Percentiles rank a stretch among this genome's conserved stretches.
Conservation (phyloP, 257 asterid species). For the Solanum gandarillasii region DNA sequence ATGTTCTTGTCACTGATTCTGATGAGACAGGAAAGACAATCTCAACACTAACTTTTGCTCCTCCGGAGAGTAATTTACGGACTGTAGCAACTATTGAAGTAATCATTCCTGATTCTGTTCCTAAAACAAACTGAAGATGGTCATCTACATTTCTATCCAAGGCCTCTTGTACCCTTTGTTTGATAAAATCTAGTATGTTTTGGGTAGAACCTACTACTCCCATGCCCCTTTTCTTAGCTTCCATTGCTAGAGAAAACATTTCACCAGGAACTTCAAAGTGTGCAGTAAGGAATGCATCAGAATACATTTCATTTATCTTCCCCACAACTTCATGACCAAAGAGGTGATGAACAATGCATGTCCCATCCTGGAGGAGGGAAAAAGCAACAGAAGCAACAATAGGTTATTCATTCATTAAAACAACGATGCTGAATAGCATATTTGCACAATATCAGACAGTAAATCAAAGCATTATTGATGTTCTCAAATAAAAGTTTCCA, state of each 20-base stretch:
- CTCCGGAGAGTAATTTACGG: slow-evolving; percentile 27
- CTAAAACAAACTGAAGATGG: slow-evolving; percentile 90
- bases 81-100: slow-evolving; percentile 85
- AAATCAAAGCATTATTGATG: neutral
- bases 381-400: neutral
- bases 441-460: neutral
- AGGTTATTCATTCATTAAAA: neutral
- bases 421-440: neutral
- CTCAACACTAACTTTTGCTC: slow-evolving; percentile 68
- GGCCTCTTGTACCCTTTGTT: slow-evolving; percentile 65
- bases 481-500: neutral
- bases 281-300: slow-evolving; percentile 91
- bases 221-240: slow-evolving; percentile 87
- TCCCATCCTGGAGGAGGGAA: slow-evolving; percentile 53
- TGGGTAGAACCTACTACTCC: slow-evolving; percentile 97
- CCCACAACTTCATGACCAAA: slow-evolving; percentile 84
- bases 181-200: slow-evolving; percentile 78
- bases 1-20: slow-evolving; percentile 58
- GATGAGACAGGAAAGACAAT: slow-evolving; percentile 92
- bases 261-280: slow-evolving; percentile 99
- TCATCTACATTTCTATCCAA: slow-evolving; percentile 65
- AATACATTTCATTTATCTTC: slow-evolving; percentile 72
- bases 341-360: slow-evolving; percentile 96
- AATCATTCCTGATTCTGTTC: slow-evolving; percentile 97
- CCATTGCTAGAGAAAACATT: slow-evolving; percentile 92